Conservation (phyloP, 208 protist species). For the Trypanosoma vivax region DNA sequence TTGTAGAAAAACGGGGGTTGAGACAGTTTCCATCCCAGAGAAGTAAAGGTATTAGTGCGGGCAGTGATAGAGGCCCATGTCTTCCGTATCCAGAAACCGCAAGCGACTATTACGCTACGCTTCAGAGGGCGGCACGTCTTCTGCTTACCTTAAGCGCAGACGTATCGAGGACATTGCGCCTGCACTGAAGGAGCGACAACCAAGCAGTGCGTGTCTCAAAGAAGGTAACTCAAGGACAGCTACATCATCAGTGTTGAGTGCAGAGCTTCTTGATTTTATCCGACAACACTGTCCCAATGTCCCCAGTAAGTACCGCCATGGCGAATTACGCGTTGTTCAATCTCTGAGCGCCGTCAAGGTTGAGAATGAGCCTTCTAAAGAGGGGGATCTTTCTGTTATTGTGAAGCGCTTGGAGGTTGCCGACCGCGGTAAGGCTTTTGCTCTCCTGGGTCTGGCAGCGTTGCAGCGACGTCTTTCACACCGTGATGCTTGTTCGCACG, state of each 20-base stretch:
- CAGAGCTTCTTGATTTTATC: constrained; percentile 18
- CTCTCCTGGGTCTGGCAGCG: constrained; percentile 19
- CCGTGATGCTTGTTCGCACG: not conserved
- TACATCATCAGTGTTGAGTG: too few species aligned
- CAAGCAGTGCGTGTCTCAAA: not conserved
- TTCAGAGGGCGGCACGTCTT: constrained; percentile 14
- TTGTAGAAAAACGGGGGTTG: too few species aligned
- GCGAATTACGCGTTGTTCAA: constrained; percentile 17
- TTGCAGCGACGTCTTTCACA: constrained; percentile 24
- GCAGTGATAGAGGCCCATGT: not conserved
- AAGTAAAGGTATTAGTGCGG: not conserved
- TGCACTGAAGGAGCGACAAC: constrained; percentile 26
- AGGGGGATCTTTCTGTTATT: constrained; percentile 2
- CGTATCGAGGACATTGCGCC: constrained; percentile 49
- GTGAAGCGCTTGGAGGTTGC: constrained; percentile 27
- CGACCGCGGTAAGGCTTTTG: constrained; percentile 16
- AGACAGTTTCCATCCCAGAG: too few species aligned
- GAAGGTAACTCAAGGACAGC: not conserved
- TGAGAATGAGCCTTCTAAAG: not conserved
- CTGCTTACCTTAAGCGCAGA: constrained; percentile 26
- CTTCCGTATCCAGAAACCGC: constrained; percentile 28
- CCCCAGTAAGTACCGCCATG: constrained; percentile 12
- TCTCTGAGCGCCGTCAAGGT: constrained; percentile 10
- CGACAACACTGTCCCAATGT: constrained; percentile 6
- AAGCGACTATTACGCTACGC: constrained; percentile 49